Percentiles rank a stretch among this genome's conserved stretches.
Evolutionary conservation across 176 grass and related monocot genomes (phyloP).

Genomic region (Oryza nivara): DNA sequence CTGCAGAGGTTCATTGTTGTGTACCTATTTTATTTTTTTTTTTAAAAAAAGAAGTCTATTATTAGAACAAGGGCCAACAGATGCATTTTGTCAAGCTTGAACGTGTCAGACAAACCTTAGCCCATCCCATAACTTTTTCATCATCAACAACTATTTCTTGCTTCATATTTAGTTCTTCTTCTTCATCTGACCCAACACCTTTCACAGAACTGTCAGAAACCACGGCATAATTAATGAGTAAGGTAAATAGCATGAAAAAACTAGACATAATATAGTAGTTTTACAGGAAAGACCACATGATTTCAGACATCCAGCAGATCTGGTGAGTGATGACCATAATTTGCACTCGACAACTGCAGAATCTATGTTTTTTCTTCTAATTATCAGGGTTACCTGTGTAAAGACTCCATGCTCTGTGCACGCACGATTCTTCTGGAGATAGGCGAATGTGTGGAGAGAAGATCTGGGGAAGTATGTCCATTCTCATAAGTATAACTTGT

Average conservation of each 20-base stretch:
- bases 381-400: conserved; percentile 66
- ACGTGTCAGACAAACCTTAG: conserved; percentile 71
- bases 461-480: conserved; percentile 70
- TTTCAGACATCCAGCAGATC: conserved; percentile 22
- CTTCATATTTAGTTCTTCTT: conserved; percentile 67
- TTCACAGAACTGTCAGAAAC: conserved; percentile 82
- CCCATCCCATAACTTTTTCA: conserved; percentile 95
- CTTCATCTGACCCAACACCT: conserved; percentile 78
- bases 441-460: conserved; percentile 52
- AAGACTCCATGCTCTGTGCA: conserved; percentile 66
- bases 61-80: conserved; percentile 40
- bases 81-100: conserved; percentile 29
- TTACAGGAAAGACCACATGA: not conserved
- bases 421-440: conserved; percentile 46
- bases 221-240: conserved; percentile 35
- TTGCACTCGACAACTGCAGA: conserved; percentile 18
- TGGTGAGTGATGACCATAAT: not conserved
- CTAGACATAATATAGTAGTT: conserved; percentile 5
- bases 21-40: conserved; percentile 52
- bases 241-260: conserved; percentile 16
- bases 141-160: conserved; percentile 75
- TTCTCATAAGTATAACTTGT: conserved; percentile 64
- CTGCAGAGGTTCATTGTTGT: conserved; percentile 93
- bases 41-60: conserved; percentile 7
- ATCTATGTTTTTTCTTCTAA: conserved; percentile 26